Base-by-base conservation (phyloP, 768 basidiomycete species). In the Mrakia hoshinonis region DNA sequence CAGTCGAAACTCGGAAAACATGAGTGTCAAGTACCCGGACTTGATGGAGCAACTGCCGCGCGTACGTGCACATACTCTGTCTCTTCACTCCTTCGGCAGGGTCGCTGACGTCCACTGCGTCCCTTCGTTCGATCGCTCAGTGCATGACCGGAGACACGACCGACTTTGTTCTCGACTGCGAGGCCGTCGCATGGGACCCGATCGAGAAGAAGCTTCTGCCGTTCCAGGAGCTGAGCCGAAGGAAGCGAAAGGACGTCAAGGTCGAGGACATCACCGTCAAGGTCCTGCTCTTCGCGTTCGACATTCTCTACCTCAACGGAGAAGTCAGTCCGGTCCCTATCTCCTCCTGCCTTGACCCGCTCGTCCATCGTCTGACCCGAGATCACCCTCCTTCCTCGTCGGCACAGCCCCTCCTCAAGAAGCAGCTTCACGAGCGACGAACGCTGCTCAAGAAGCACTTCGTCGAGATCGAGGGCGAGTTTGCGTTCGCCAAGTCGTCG, bases 21-120 rank as follows among this genome's bases (percentile, higher is more conserved):
- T 98, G 96, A 93, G 89, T 78, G 92, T 92, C 79, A 99, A 99
- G 78, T 99, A 98, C 81, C 96, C 96, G 0, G 96, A 99, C 82
- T 83, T 99, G n/a, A 86, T 96, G 13, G 91, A 92, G 73, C 93
- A 97, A 77, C 83, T 97, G 24, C 92, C 94, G 5, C 85, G 85
- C 62, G 95, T 93, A 72, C 69, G 80, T 74, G 60, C 82, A 76
- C 46, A 2, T 26, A 22, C 24, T 24, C 29, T n/a, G 36, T 11
- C 34, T 65, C 48, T 20, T 22, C 24, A 47, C 43, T 24, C 13
- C 72, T 31, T 38, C 36, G 36, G 31, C 22, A 29, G 10, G 24
- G 38, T 61, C 47, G 3, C 38, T 39, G n/a, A 24, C 58, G 6
- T 20, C 31, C 20, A 29, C 18, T 29, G n/a, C 18, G 10, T 49